phyloP scores from a whole-genome alignment of 2,329 filamentous ascomycete genomes.

The Fusarium clavum region DNA sequence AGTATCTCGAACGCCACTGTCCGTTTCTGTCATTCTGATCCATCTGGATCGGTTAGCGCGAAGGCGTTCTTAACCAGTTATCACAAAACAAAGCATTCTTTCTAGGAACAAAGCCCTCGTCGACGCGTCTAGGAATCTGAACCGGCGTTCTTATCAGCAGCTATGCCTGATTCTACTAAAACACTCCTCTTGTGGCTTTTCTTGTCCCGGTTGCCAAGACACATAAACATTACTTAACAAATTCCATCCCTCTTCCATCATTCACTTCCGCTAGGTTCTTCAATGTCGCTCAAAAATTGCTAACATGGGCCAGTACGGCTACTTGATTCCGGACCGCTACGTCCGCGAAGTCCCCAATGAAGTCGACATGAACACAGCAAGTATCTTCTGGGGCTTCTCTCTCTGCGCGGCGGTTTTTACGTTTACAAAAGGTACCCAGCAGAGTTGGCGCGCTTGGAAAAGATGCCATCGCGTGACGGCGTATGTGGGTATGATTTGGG shows the following conservation, averaged over 20 bases:
- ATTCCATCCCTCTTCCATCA: not conserved
- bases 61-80: too few relatives aligned
- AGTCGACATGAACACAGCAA: slow-evolving; percentile 41
- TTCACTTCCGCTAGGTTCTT: too few relatives aligned
- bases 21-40: slow-evolving; percentile 1
- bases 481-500: slow-evolving; percentile 43
- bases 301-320: slow-evolving; percentile 39
- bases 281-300: not conserved
- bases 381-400: slow-evolving; percentile 45
- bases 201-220: not conserved
- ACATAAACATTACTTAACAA: not conserved
- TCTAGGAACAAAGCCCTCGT: not conserved
- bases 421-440: slow-evolving; percentile 9
- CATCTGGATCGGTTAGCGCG: not conserved
- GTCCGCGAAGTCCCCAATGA: slow-evolving; percentile 36
- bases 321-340: slow-evolving; percentile 41
- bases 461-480: slow-evolving; percentile 20
- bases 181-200: not conserved
- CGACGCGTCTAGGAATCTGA: not conserved
- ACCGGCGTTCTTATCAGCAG: not conserved
- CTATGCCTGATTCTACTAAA: not conserved
- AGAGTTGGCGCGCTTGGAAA: slow-evolving; percentile 33
- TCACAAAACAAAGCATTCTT: not conserved
- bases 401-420: slow-evolving; percentile 35
- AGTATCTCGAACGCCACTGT: not conserved